Percentiles rank a stretch among this genome's conserved stretches.
Evolutionary conservation across 495 filamentous ascomycete species (phyloP).

Genomic region (Alectoria sarmentosa): DNA sequence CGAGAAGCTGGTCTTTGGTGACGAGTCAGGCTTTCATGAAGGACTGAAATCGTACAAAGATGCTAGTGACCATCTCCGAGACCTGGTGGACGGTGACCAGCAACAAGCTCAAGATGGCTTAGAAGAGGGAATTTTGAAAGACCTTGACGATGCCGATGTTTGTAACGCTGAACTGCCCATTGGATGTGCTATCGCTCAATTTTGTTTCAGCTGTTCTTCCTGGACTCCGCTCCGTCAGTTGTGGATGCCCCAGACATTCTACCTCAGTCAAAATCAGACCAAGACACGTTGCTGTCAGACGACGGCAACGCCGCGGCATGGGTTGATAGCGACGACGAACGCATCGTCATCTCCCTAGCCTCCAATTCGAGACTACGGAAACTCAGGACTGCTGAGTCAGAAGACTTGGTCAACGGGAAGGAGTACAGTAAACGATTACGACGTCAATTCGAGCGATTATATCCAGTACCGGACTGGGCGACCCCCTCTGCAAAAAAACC

Average conservation of each 20-base stretch:
- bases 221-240: constrained; percentile 51
- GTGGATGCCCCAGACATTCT: constrained; percentile 42
- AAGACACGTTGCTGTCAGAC: constrained; percentile 33
- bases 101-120: constrained; percentile 22
- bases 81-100: not conserved
- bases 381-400: constrained; percentile 65
- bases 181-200: constrained; percentile 25
- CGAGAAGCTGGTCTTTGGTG: constrained; percentile 79
- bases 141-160: constrained; percentile 59
- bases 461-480: constrained; percentile 79
- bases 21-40: constrained; percentile 68
- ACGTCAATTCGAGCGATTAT: constrained; percentile 70
- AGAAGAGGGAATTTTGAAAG: constrained; percentile 35
- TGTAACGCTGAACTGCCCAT: constrained; percentile 21
- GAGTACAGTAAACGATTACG: constrained; percentile 78
- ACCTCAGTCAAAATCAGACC: constrained; percentile 32
- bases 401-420: constrained; percentile 77
- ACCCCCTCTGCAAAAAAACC: constrained; percentile 34
- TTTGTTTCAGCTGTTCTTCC: constrained; percentile 54
- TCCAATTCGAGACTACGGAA: constrained; percentile 68
- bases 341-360: constrained; percentile 72
- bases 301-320: constrained; percentile 54
- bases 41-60: constrained; percentile 45
- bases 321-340: constrained; percentile 95
- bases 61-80: not conserved